Evolutionary conservation across 441 rosid species (phyloP).

Genomic region (Geranium incanum): DNA sequence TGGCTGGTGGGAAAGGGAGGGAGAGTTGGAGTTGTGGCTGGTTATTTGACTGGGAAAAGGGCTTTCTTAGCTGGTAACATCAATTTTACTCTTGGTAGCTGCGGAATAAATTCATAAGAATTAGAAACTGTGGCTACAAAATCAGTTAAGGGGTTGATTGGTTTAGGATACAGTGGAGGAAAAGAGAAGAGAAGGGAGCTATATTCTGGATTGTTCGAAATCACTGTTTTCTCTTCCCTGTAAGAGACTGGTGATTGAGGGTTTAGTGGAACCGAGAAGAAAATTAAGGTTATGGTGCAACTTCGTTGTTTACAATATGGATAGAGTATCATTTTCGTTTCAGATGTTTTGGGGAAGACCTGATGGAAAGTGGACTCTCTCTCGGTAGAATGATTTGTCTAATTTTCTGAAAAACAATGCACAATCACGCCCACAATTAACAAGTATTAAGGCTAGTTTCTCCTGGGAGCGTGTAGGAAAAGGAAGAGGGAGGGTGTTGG

Average conservation of each 20-base stretch:
- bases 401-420: slow-evolving; percentile 1
- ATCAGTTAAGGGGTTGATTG: not conserved
- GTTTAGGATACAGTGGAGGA: not conserved
- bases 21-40: not conserved
- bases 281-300: not conserved
- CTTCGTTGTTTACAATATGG: not conserved
- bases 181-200: not conserved
- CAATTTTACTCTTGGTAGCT: not conserved
- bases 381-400: not conserved
- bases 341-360: not conserved
- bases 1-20: not conserved
- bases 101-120: not conserved
- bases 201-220: not conserved
- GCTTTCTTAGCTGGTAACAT: not conserved
- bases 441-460: not conserved
- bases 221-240: not conserved
- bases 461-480: not conserved
- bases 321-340: not conserved
- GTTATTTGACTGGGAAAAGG: not conserved
- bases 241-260: not conserved
- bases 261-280: too few relatives aligned
- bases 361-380: not conserved
- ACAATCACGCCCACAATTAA: not conserved
- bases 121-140: not conserved
- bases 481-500: not conserved